Evolutionary conservation across 176 grass and related monocot species (phyloP), one percentile per base, ranked within the genome.

Genomic region (Eragrostis curvula): DNA sequence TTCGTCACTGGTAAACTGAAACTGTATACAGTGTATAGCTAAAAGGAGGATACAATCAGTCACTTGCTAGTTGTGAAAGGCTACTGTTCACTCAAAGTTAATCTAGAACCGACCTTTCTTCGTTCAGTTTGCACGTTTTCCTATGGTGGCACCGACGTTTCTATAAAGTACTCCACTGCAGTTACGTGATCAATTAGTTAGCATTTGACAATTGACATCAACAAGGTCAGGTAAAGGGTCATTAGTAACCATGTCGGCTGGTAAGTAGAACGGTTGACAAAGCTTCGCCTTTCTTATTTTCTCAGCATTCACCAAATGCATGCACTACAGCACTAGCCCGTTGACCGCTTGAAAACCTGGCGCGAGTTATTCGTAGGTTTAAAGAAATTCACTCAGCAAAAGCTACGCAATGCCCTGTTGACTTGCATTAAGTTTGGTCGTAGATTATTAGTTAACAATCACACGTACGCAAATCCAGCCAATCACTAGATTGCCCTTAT

Each of bases 381-480:
- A 8, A 46, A 84, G 24, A 16, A 2, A 18, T 14, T 81, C 39
- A 82, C 23, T 9, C 17, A 24, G 60, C 40, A 68, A 82, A 89
- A 70, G 46, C 25, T 48, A 66, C 77, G 56, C 77, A 81, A 52
- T 68, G 58, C 29, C n/a, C n/a, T 44, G 32, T 43, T 85, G 82
- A 89, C 87, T 55, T 20, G 20, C 43, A 49, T 39, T 70, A 80
- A 81, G 64, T 5, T 5, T 57, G 63, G 62, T 75, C 63, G 65
- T 70, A 70, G 62, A 81, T 46, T 64, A 79, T 60, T 58, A 52
- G 82, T 81, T 76, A n/a, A 81, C 53, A 55, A 42, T 76, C 55
- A 39, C 27, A 65, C 48, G n/a, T 64, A 89, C 82, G 77, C 71
- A 81, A 85, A 56, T 49, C 41, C 79, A n/a, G 50, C 50, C 50